These are phyloP conservation scores for Apiotrichum siamense DNA, from an alignment of 1,284 basidiomycete genomes.

Conservation along the genomic window DNA sequence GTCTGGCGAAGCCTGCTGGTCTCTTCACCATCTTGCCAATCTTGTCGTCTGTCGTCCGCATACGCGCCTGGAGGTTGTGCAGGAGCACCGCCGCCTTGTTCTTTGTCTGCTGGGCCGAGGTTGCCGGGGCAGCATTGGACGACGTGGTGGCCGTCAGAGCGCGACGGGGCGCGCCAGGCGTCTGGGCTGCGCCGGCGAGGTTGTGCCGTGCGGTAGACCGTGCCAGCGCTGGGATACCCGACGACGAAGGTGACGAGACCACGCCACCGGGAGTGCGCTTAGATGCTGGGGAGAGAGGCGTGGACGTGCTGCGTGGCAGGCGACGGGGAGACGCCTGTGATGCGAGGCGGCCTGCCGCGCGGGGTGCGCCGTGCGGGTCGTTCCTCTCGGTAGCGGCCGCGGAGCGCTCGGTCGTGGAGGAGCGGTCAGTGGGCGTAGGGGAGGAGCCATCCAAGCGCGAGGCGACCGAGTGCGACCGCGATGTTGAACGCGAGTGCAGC, in stretches of 20 bases:
- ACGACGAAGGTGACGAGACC: constrained; percentile 22
- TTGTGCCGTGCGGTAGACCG: constrained; percentile 38
- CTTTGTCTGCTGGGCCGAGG: constrained; percentile 22
- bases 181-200: constrained; percentile 17
- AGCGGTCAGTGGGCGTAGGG: background rate
- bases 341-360: background rate
- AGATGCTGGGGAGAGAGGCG: constrained; percentile 15
- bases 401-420: background rate
- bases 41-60: constrained; percentile 41
- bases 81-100: constrained; percentile 36
- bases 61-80: constrained; percentile 35
- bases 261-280: background rate
- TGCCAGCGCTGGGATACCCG: constrained; percentile 26
- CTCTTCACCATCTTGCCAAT: constrained; percentile 19
- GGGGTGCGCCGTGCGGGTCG: constrained; percentile 2
- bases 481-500: constrained; percentile 11
- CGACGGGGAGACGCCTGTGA: constrained; percentile 1
- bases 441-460: constrained; percentile 6
- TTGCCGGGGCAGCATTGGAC: background rate
- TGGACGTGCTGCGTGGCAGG: constrained; percentile 11
- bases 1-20: background rate
- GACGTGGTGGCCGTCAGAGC: background rate
- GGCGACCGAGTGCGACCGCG: constrained; percentile 4
- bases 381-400: background rate
- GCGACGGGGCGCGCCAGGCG: constrained; percentile 1